Conservation (phyloP, 768 basidiomycete species). For the Rhodotorula babjevae region DNA sequence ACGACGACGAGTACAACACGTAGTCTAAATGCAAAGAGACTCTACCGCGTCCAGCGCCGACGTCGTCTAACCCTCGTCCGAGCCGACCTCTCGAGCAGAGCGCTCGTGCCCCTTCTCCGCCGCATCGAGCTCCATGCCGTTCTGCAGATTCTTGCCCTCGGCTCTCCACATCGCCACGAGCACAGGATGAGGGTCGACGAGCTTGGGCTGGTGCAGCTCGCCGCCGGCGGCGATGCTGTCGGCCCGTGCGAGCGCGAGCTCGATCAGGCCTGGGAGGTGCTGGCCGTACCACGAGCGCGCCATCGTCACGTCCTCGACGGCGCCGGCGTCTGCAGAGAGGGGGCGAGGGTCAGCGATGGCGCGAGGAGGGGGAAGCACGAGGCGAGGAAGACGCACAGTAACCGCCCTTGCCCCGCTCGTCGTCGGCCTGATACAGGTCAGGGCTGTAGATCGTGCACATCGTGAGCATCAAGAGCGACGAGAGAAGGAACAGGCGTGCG, state of each 20-base stretch:
- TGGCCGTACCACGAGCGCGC: constrained; percentile 9
- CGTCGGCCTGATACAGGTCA: constrained; percentile 6
- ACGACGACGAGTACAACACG: no score
- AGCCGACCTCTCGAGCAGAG: no score
- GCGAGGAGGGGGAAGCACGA: background rate
- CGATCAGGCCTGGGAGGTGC: constrained; percentile 3
- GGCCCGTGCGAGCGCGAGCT: background rate
- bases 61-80: no score
- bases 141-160: background rate
- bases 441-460: background rate
- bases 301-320: constrained; percentile 2
- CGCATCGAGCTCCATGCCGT: background rate
- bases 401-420: background rate
- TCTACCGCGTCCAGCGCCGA: no score
- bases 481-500: background rate
- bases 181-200: background rate
- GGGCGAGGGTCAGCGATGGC: no score
- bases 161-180: background rate
- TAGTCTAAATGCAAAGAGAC: no score
- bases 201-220: background rate
- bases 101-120: no score
- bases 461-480: background rate
- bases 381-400: background rate
- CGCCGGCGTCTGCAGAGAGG: constrained; percentile 16
- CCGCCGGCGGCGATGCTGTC: background rate